Conservation (phyloP, 768 basidiomycete genomes). For the Naematelia encephala region DNA sequence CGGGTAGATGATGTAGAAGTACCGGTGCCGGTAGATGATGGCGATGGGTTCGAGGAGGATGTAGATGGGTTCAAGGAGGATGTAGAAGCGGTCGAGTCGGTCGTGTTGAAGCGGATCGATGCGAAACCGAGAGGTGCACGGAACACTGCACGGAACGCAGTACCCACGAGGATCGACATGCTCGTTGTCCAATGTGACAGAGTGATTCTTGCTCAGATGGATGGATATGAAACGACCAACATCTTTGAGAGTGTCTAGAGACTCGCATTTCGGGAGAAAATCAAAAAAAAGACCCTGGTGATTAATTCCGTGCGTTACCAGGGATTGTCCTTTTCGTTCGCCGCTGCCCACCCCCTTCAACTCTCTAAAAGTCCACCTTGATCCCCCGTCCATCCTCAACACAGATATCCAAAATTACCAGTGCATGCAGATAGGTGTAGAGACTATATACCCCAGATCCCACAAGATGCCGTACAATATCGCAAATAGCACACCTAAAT, state of each 20-base stretch:
- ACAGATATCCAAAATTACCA: too few relatives aligned
- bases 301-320: neutral
- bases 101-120: neutral
- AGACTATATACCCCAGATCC: too few relatives aligned
- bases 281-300: neutral
- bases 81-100: neutral
- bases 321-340: too few relatives aligned
- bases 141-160: neutral
- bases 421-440: too few relatives aligned
- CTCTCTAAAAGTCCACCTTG: too few relatives aligned
- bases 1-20: neutral
- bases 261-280: neutral
- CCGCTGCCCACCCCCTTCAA: too few relatives aligned
- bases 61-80: neutral
- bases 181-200: too few relatives aligned
- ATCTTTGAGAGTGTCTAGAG: neutral
- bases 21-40: too few relatives aligned
- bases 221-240: neutral
- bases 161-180: neutral
- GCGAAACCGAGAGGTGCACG: neutral
- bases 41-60: neutral
- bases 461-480: too few relatives aligned
- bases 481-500: neutral
- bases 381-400: too few relatives aligned
- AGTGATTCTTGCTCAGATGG: too few relatives aligned